Base-by-base conservation (phyloP, 345 rosid genomes). In the Draba incana region DNA sequence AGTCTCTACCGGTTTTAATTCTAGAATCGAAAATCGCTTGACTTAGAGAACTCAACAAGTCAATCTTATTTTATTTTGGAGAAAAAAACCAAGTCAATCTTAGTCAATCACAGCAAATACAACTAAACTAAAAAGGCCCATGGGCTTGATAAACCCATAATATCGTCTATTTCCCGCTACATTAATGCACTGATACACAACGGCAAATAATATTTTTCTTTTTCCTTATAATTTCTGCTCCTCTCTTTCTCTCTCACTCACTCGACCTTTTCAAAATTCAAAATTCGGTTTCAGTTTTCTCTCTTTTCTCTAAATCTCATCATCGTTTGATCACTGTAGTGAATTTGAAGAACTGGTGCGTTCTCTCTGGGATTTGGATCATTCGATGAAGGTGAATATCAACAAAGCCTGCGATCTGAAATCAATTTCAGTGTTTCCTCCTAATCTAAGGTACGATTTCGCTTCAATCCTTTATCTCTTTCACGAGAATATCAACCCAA, bases 351-450 rank as follows among this genome's bases (percentile, higher is more conserved):
- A 62, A 15, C 2, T 43, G 49, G 33, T 35, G 63, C 63, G 31
- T 63, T 44, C 0, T 63, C 57, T 27, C 52, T 45, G 25, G 30
- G 20, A 11, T 47, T 35, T 25, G 13, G 74, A 72, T 61, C 62
- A 0, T 7, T 10, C 8, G 72, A 89, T 85, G 97, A 94, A 91
- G 84, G 75, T 89, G 96, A 94, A 92, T 81, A 84, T 89, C 81
- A 92, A 92, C 83, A 88, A 80, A 84, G 96, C 86, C 23, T 85
- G 83, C 83, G 98, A 88, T 74, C 92, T 89, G 75, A 86, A 75
- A 75, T 92, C 98, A 67, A 86, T 92, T 39, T 88, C 97, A 10
- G 94, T 89, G 50, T 81, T 95, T 72, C 97, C 98, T 77, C 93
- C 97, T 73, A 90, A 84, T 57, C 37, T 85, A 48, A 86, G 98